These are phyloP conservation scores for Xylariales sp. DNA, from an alignment of 2,329 filamentous ascomycete genomes.

Conservation along the genomic window DNA sequence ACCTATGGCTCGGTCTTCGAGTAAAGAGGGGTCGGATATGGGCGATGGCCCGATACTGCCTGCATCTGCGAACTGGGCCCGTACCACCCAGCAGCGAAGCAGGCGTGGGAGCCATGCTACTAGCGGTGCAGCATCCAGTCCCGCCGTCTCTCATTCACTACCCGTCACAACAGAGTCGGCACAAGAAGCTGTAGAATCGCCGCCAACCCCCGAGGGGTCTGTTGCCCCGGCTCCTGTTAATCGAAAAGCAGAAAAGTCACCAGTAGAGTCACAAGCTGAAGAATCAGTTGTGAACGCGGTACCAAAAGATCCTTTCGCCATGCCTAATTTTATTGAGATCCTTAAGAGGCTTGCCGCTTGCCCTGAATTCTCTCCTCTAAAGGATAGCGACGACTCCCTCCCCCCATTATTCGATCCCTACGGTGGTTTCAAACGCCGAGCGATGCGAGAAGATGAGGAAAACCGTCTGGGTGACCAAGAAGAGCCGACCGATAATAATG, in stretches of 20 bases:
- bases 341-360: constrained; percentile 17
- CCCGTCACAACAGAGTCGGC: constrained; percentile 48
- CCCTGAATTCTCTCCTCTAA: constrained; percentile 21
- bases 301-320: constrained; percentile 5
- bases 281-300: constrained; percentile 11
- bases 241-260: constrained; percentile 23
- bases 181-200: constrained; percentile 36
- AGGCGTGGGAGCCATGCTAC: constrained; percentile 75
- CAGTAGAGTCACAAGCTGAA: constrained; percentile 6
- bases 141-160: constrained; percentile 61
- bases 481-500: constrained; percentile 38
- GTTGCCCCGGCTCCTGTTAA: constrained; percentile 17
- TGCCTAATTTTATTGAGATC: constrained; percentile 18
- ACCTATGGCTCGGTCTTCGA: constrained; percentile 71
- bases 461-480: constrained; percentile 44
- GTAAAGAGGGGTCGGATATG: constrained; percentile 69
- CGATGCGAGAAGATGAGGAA: constrained; percentile 68
- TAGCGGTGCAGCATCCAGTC: constrained; percentile 77
- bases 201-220: constrained; percentile 20
- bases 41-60: constrained; percentile 89
- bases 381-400: constrained; percentile 30
- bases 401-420: constrained; percentile 80
- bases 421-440: constrained; percentile 76
- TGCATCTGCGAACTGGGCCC: constrained; percentile 90
- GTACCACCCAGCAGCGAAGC: constrained; percentile 61